Base-by-base conservation (phyloP, 1,284 basidiomycete species). In the Malassezia furfur region DNA sequence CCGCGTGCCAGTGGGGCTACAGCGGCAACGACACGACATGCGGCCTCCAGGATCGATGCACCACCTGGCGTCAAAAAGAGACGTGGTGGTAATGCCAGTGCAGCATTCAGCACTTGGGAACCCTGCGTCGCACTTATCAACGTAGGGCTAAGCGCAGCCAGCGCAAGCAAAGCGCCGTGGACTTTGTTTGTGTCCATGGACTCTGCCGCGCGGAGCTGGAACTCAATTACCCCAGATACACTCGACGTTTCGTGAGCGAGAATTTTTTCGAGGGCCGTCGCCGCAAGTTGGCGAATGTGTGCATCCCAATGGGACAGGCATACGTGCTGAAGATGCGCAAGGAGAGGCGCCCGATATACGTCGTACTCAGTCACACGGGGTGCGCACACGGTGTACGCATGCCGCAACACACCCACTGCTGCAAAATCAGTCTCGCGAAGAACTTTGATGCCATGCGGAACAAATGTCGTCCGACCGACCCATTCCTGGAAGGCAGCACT, bases 401-500 rank as follows among this genome's bases (percentile, higher is more conserved):
- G 87, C 57, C 86, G 80, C 31, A 88, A 79, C 9, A 91, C 80
- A 61, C 89, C 87, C 46, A 98, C 87, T 17, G 89, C 85, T 76
- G 89, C 94, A 75, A 96, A 98, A 77, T 98, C 94, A 1, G 88
- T 89, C 74, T 87, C 86, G 43, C 84, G 81, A 32, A 99, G 79
- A 15, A 96, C 84, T 66, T 91, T 88, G 57, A 99, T 96, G 0
- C 94, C 94, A 75, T 91, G 85, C 37, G 88, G 85, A 71, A 96
- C 91, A 50, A 91, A 77, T 48, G 49, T 46, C 48, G 87, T 86
- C 66, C 94, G 80, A 9, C 94, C 94, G 38, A 96, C 94, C 67
- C 87, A 86, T 76, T 99, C 94, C 75, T 98, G 94, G 74, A 90
- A 98, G 3, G 93, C 90, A 9, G 94, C 94, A 76, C 91, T 96